Evolutionary conservation across 1,284 basidiomycete species (phyloP).

Genomic region (Spongispora temasekensis): DNA sequence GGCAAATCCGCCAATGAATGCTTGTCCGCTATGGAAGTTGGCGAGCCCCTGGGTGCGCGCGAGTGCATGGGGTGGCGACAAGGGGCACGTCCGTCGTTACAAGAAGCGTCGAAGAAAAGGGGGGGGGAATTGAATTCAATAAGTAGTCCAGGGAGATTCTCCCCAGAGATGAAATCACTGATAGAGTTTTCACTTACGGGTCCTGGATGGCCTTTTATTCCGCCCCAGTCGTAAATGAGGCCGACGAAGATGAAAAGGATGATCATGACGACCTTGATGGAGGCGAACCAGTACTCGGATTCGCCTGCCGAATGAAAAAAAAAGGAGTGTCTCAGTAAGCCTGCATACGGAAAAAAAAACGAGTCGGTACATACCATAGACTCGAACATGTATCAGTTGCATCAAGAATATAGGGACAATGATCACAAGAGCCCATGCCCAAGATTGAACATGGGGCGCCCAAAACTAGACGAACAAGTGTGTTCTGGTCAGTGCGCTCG

Average conservation of each 20-base stretch:
- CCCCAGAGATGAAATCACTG: too few relatives aligned
- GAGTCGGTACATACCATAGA: slow-evolving; percentile 41
- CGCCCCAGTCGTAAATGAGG: slow-evolving; percentile 59
- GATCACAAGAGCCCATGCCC: slow-evolving; percentile 55
- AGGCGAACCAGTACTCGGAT: slow-evolving; percentile 53
- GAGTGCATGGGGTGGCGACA: too few relatives aligned
- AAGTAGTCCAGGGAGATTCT: too few relatives aligned
- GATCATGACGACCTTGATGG: slow-evolving; percentile 57
- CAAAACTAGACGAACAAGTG: slow-evolving; percentile 36
- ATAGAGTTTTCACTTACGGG: too few relatives aligned
- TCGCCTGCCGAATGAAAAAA: slow-evolving; percentile 39
- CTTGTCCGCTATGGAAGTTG: slow-evolving; percentile 53
- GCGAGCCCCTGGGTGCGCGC: slow-evolving; percentile 54
- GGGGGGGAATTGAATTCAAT: too few relatives aligned
- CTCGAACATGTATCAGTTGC: slow-evolving; percentile 47
- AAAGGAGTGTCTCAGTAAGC: neutral
- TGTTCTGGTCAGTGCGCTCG: neutral
- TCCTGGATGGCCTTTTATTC: slow-evolving; percentile 53
- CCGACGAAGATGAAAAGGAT: slow-evolving; percentile 56
- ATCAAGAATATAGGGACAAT: slow-evolving; percentile 47
- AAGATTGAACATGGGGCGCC: slow-evolving; percentile 44
- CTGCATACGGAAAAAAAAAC: neutral
- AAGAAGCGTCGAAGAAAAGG: too few relatives aligned
- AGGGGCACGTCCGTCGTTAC: too few relatives aligned
- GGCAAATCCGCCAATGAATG: slow-evolving; percentile 55